Conservation (phyloP, 2,329 filamentous ascomycete species). For the Pseudonectria foliicola region DNA sequence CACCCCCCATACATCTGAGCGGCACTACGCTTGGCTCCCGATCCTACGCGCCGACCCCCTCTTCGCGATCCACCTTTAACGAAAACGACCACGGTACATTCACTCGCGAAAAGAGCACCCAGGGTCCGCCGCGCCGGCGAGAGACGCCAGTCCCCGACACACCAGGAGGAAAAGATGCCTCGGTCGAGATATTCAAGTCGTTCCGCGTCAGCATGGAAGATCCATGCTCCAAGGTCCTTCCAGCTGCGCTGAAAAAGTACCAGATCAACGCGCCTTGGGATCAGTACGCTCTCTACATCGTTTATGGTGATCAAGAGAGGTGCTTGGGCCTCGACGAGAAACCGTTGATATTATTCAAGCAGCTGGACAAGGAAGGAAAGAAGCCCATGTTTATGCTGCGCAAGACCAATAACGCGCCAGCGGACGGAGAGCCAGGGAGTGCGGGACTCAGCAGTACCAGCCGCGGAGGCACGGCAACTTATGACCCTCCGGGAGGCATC, state of each 20-base stretch:
- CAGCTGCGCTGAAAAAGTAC: constrained; percentile 93
- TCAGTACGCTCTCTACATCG: constrained; percentile 95
- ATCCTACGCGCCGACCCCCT: constrained; percentile 51
- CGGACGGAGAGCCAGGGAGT: constrained; percentile 47
- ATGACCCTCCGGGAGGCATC: constrained; percentile 54
- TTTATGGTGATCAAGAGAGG: constrained; percentile 96
- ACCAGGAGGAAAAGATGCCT: constrained; percentile 47
- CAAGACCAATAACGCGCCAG: constrained; percentile 50
- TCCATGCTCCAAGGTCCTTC: constrained; percentile 93
- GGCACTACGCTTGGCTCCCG: constrained; percentile 54
- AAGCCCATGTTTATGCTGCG: constrained; percentile 99
- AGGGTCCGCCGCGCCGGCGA: constrained; percentile 45
- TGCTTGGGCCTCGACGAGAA: constrained; percentile 89
- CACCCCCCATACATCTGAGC: constrained; percentile 49
- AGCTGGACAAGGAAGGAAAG: constrained; percentile 90
- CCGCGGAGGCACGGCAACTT: constrained; percentile 39
- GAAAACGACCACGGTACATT: constrained; percentile 36
- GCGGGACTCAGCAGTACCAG: constrained; percentile 42
- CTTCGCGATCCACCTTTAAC: constrained; percentile 48
- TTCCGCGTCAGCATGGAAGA: constrained; percentile 98
- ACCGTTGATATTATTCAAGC: constrained; percentile 92
- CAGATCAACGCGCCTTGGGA: constrained; percentile 98
- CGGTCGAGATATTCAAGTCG: constrained; percentile 96
- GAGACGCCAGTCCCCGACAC: constrained; percentile 58
- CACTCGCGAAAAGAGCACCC: constrained; percentile 23